A percentile compares a stretch with the other conserved stretches of the same genome.
These are phyloP conservation scores for Carex pumila DNA, from an alignment of 176 grass and related monocot genomes.

Conservation along the genomic window DNA sequence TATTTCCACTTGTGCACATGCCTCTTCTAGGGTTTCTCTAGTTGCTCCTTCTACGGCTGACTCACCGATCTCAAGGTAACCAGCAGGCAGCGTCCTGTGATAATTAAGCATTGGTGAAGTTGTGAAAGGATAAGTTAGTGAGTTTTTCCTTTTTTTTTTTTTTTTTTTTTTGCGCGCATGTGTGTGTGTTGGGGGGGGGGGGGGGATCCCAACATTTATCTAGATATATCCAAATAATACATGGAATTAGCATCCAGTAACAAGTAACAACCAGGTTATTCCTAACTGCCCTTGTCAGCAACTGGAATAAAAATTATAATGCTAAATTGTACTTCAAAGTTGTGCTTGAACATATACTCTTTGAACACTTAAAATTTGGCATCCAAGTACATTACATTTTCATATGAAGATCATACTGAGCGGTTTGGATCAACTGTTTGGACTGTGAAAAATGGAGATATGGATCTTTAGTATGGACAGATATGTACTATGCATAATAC, in stretches of 20 bases:
- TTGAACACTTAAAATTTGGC: neutral
- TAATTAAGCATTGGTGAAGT: neutral
- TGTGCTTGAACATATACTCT: neutral
- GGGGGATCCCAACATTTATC: neutral
- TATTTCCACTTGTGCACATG: constrained; percentile 97
- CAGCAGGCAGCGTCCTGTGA: constrained; percentile 95
- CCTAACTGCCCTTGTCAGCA: neutral
- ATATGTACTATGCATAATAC: no score
- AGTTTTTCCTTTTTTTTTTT: neutral
- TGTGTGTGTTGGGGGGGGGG: no score
- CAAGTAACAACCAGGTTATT: neutral
- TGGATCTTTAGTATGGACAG: no score
- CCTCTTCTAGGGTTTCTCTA: constrained; percentile 97
- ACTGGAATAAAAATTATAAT: neutral
- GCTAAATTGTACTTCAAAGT: neutral
- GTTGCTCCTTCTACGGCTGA: constrained; percentile 75
- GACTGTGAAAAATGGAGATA: no score
- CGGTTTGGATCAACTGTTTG: no score
- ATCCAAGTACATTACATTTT: no score
- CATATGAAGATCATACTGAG: no score
- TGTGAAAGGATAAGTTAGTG: neutral
- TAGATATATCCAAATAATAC: neutral
- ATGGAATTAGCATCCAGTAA: neutral
- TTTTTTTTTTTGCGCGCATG: neutral
- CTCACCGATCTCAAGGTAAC: constrained; percentile 93